A percentile compares a stretch with the other conserved stretches of the same genome.
These are phyloP conservation scores for Pseudogymnoascus sp. DNA, from an alignment of 2,329 filamentous ascomycete genomes.

Conservation along the genomic window DNA sequence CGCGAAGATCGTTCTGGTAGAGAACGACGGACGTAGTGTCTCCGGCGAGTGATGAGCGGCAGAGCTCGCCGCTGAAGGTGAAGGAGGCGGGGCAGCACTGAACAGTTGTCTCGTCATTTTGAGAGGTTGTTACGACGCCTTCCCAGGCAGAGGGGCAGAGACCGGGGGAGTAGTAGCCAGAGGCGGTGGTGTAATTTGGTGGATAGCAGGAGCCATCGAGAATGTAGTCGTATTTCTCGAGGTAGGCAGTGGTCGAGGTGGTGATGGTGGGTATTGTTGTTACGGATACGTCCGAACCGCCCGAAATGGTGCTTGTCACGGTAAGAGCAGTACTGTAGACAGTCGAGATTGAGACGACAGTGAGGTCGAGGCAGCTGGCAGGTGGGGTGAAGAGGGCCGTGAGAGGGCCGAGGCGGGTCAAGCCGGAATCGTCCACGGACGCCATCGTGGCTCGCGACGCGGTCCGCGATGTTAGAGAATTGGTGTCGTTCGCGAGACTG, in stretches of 20 bases:
- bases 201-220: background rate
- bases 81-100: constrained; percentile 1
- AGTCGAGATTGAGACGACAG: constrained; percentile 10
- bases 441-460: background rate
- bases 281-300: constrained; percentile 11
- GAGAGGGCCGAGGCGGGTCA: constrained; percentile 11
- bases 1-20: background rate
- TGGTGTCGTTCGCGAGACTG: background rate
- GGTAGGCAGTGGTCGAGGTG: background rate
- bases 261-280: constrained; percentile 11
- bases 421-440: background rate
- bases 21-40: background rate
- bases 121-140: background rate
- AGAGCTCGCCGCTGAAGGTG: background rate
- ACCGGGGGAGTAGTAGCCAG: background rate
- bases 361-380: constrained; percentile 11
- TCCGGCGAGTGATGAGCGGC: background rate
- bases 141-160: background rate
- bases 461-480: background rate
- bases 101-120: background rate
- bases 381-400: constrained; percentile 16
- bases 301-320: constrained; percentile 14
- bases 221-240: background rate
- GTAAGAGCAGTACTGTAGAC: background rate
- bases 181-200: background rate